Base-by-base conservation (phyloP, 257 asterid species). In the Sherardia arvensis region DNA sequence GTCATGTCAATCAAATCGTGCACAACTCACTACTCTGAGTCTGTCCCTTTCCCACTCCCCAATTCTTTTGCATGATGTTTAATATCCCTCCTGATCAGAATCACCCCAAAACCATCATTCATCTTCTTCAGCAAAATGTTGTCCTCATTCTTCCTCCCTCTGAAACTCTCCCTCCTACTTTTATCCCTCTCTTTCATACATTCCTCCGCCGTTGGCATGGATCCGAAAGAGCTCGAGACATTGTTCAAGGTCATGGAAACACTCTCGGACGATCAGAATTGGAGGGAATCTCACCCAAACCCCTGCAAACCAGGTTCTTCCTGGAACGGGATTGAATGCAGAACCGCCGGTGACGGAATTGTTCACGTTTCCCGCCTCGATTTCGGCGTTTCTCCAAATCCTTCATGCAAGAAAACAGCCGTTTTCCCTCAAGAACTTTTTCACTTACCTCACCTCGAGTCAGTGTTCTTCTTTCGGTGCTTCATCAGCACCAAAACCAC, bases 251-350 rank as follows among this genome's bases (percentile, higher is more conserved):
- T 85, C n/a, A 87, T 90, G 97, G 95, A 87, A 33, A 61, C 86
- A 9, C 26, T 85, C 21, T 87, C 97, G 3, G 69, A 69, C 32
- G 95, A 87, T 38, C 74, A 80, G 21, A 69, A 62, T 63, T 90
- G 95, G 97, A 71, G 91, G 70, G 72, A 23, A 30, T 76, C 94
- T 3, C 71, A 85, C 74, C 95, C 91, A 0, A 75, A 85, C 64
- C 97, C 97, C 12, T 90, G 97, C 60, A 80, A 75, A 23, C 81
- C 83, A 0, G 85, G 82, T 7, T 83, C 87, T 6, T 78, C 88
- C 54, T 87, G 95, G 94, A 69, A 64, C 3, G 97, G 97, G 18
- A 81, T 90, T 22, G 91, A 77, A 72, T 90, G 97, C 81, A 87
- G 79, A 69, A 64, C 1, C 17, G 7, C 66, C 0, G 47, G 10